A percentile compares a stretch with the other conserved stretches of the same genome.
phyloP scores from a whole-genome alignment of 345 rosid genomes.

The Aquilaria sinensis region DNA sequence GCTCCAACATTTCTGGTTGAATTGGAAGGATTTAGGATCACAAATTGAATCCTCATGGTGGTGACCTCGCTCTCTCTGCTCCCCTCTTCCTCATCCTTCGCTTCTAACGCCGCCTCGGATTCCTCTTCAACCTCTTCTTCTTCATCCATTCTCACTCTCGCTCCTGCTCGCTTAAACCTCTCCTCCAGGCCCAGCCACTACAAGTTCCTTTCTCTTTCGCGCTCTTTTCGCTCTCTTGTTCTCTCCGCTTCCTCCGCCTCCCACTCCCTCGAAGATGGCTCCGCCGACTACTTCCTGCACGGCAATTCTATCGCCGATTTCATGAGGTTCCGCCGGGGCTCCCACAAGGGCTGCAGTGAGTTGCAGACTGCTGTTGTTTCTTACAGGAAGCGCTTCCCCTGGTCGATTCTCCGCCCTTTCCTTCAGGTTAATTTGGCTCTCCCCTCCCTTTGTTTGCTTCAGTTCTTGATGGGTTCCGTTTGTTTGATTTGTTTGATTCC shows the following conservation, averaged over 20 bases:
- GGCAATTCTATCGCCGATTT: conserved; percentile 73
- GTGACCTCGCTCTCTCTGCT: conserved; percentile 35
- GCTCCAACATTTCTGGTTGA: not conserved
- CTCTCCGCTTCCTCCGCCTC: conserved; percentile 23
- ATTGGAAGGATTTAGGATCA: conserved; percentile 1
- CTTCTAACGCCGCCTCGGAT: conserved; percentile 17
- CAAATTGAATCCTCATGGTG: conserved; percentile 28
- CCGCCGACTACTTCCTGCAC: conserved; percentile 41
- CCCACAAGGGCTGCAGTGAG: conserved; percentile 32
- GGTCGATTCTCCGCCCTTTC: conserved; percentile 75
- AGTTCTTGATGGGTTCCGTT: not conserved
- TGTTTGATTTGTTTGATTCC: not conserved
- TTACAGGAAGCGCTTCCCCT: conserved; percentile 73
- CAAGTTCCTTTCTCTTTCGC: conserved; percentile 8
- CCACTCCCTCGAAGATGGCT: conserved; percentile 37
- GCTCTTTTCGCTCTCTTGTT: conserved; percentile 10
- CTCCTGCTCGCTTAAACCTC: conserved; percentile 13
- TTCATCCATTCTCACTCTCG: conserved; percentile 23
- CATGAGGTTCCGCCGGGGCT: conserved; percentile 64
- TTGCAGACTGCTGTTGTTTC: conserved; percentile 87
- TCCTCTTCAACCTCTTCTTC: conserved; percentile 28
- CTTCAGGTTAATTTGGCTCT: conserved; percentile 39
- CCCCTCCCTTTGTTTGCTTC: not conserved
- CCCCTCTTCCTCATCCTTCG: conserved; percentile 26
- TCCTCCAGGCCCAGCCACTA: conserved; percentile 18